A percentile compares a stretch with the other conserved stretches of the same genome.
Evolutionary conservation across 176 grass and related monocot genomes (phyloP).

Genomic region (Phoenix dactylifera): DNA sequence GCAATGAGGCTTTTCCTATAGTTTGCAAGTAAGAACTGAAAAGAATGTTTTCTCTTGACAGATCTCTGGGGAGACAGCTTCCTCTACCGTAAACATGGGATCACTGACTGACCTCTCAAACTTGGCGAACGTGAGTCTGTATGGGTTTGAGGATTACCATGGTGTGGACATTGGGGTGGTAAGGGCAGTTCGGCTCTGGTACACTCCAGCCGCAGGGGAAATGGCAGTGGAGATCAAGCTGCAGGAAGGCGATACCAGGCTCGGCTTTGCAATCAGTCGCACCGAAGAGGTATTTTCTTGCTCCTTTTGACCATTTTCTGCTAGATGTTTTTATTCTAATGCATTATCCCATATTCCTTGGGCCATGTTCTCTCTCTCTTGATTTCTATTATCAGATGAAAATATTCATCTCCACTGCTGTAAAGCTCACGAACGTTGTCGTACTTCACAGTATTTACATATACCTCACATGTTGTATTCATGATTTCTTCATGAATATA

Average conservation of each 20-base stretch:
- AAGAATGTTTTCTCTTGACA: slow-evolving; percentile 6
- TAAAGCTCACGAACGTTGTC: too few species aligned
- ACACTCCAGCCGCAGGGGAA: slow-evolving; percentile 55
- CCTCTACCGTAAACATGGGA: slow-evolving; percentile 75
- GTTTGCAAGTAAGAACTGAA: too few species aligned
- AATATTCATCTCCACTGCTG: too few species aligned
- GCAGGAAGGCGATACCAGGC: slow-evolving; percentile 54
- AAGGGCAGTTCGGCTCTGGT: slow-evolving; percentile 85
- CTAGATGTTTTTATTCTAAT: not conserved
- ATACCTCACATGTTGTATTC: too few species aligned
- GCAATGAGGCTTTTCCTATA: too few species aligned
- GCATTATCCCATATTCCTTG: not conserved
- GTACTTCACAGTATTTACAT: too few species aligned
- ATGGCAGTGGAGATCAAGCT: slow-evolving; percentile 68
- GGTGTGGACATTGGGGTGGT: slow-evolving; percentile 97
- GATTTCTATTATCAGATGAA: too few species aligned
- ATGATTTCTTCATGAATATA: too few species aligned
- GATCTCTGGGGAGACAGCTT: slow-evolving; percentile 91
- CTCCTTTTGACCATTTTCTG: not conserved
- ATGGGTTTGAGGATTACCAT: slow-evolving; percentile 96
- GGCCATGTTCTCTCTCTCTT: not conserved
- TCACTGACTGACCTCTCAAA: slow-evolving; percentile 77
- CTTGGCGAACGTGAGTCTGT: slow-evolving; percentile 80
- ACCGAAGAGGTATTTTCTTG: slow-evolving; percentile 58
- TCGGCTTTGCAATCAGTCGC: slow-evolving; percentile 92